A percentile compares a stretch with the other conserved stretches of the same genome.
phyloP scores from a whole-genome alignment of 2,329 filamentous ascomycete species.

The Aspergillus fischeri region DNA sequence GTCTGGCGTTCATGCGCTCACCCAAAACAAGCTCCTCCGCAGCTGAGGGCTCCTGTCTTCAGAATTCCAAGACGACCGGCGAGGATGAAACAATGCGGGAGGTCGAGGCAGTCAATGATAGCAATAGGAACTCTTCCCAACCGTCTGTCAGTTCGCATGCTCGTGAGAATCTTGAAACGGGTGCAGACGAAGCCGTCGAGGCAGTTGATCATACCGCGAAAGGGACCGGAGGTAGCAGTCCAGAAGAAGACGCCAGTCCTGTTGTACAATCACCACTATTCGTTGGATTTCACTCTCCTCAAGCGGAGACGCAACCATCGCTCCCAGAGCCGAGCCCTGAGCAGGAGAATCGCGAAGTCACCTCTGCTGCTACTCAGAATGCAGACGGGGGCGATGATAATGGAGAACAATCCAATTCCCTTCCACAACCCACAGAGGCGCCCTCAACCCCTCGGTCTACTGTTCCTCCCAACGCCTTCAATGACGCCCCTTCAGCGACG shows the following conservation, averaged over 20 bases:
- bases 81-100: background rate
- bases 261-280: slow-evolving; percentile 16
- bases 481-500: background rate
- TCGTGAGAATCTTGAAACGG: background rate
- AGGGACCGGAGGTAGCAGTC: background rate
- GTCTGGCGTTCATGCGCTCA: slow-evolving; percentile 25
- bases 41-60: slow-evolving; percentile 21
- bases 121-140: background rate
- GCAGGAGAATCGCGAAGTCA: background rate
- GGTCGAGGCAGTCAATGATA: background rate
- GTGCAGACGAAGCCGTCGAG: background rate
- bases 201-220: background rate
- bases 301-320: background rate
- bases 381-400: slow-evolving; percentile 1
- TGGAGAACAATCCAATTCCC: background rate
- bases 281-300: slow-evolving; percentile 13
- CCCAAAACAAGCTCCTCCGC: slow-evolving; percentile 26
- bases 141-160: background rate
- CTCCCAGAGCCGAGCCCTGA: background rate
- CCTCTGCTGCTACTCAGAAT: slow-evolving; percentile 1
- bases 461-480: slow-evolving; percentile 4
- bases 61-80: slow-evolving; percentile 12
- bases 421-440: background rate
- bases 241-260: slow-evolving; percentile 6
- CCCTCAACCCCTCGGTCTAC: slow-evolving; percentile 5